Conservation (phyloP, 441 rosid species). For the Geranium incanum region DNA sequence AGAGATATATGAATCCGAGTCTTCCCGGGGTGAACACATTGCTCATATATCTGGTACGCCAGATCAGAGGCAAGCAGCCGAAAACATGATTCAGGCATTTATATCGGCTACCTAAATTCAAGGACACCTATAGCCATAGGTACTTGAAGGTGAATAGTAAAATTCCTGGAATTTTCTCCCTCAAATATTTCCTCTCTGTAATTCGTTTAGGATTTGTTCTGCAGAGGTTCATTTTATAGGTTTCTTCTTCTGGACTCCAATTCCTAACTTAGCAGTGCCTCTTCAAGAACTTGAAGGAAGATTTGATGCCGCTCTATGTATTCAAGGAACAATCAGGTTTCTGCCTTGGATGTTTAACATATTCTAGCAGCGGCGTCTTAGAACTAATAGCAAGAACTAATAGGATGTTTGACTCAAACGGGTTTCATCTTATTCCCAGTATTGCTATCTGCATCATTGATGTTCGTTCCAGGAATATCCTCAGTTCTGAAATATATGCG, state of each 20-base stretch:
- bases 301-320: conserved; percentile 24
- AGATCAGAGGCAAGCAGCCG: conserved; percentile 85
- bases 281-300: conserved; percentile 35
- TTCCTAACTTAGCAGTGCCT: conserved; percentile 31
- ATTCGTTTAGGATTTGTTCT: conserved; percentile 35
- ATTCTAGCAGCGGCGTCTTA: no score
- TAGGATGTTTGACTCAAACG: conserved; percentile 20
- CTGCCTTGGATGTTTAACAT: no score
- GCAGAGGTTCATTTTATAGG: conserved; percentile 31
- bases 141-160: conserved; percentile 36
- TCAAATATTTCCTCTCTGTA: conserved; percentile 29
- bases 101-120: conserved; percentile 70
- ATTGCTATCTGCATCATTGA: conserved; percentile 24
- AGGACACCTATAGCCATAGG: conserved; percentile 4
- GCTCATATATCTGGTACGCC: conserved; percentile 84
- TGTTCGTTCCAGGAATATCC: conserved; percentile 24
- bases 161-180: conserved; percentile 27
- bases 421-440: conserved; percentile 31
- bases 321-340: conserved; percentile 27
- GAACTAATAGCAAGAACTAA: no score
- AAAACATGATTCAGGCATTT: conserved; percentile 94
- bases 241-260: conserved; percentile 29
- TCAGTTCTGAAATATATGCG: conserved; percentile 21
- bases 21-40: conserved; percentile 68
- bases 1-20: conserved; percentile 77